These are phyloP conservation scores for Fusarium beomiforme DNA, from an alignment of 2,329 filamentous ascomycete species.

Conservation along the genomic window DNA sequence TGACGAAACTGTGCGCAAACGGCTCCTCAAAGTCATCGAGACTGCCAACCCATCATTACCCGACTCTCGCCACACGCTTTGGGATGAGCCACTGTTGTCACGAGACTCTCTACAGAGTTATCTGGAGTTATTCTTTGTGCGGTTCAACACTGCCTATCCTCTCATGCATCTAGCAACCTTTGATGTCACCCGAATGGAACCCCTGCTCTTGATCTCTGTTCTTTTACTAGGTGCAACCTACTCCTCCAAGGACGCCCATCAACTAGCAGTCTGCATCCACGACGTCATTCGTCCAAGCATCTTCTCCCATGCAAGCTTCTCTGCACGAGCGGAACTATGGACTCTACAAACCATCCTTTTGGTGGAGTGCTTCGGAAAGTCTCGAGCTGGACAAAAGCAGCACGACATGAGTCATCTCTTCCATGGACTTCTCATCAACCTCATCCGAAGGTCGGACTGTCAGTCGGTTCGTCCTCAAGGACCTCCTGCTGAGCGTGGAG, in stretches of 20 bases:
- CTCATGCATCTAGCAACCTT: conserved; percentile 1
- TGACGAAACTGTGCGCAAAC: neutral
- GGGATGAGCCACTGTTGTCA: neutral
- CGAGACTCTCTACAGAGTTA: neutral
- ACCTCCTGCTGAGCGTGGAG: neutral
- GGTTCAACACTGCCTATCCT: neutral
- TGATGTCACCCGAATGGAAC: neutral
- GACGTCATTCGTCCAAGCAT: neutral
- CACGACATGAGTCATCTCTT: conserved; percentile 71
- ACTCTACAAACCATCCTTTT: conserved; percentile 69
- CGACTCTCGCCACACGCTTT: neutral
- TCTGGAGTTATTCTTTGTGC: neutral
- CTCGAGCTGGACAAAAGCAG: conserved; percentile 69
- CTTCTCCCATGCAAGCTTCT: conserved; percentile 53
- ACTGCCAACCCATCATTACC: neutral
- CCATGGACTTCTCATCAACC: conserved; percentile 52
- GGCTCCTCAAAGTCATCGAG: neutral
- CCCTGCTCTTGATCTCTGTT: neutral
- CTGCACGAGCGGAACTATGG: conserved; percentile 68
- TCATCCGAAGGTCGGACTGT: conserved; percentile 51
- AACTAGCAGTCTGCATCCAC: conserved; percentile 1
- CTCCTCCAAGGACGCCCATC: neutral
- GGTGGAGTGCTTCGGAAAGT: conserved; percentile 73
- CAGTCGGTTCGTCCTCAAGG: neutral
- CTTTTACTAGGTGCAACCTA: neutral